Evolutionary conservation across 345 rosid genomes (phyloP).

Genomic region (Passiflora organensis): DNA sequence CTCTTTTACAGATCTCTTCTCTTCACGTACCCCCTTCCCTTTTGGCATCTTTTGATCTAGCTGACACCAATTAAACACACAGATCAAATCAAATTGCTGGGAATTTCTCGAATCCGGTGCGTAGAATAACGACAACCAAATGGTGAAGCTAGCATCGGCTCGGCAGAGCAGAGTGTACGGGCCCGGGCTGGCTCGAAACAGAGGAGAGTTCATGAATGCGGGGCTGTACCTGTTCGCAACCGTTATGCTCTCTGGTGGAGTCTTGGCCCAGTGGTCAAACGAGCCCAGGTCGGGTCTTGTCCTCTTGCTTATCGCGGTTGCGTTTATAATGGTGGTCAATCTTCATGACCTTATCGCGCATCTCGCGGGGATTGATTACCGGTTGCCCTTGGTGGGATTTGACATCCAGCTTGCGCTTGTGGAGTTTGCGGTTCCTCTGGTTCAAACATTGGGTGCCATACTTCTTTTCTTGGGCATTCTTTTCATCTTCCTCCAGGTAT

Average conservation of each 20-base stretch:
- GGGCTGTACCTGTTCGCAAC: slow-evolving; percentile 68
- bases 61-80: no score
- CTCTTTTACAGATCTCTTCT: no score
- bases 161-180: slow-evolving; percentile 71
- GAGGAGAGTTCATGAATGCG: slow-evolving; percentile 73
- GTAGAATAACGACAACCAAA: no score
- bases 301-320: slow-evolving; percentile 51
- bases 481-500: slow-evolving; percentile 61
- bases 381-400: slow-evolving; percentile 44
- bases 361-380: slow-evolving; percentile 66
- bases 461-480: slow-evolving; percentile 57
- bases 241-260: slow-evolving; percentile 50
- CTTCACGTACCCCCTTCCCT: no score
- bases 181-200: slow-evolving; percentile 39
- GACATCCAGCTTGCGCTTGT: slow-evolving; percentile 76
- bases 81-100: no score
- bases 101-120: no score
- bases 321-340: slow-evolving; percentile 44
- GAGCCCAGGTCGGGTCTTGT: slow-evolving; percentile 68
- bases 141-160: slow-evolving; percentile 90
- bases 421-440: slow-evolving; percentile 67
- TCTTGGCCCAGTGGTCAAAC: slow-evolving; percentile 51
- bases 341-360: slow-evolving; percentile 75
- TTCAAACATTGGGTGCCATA: slow-evolving; percentile 55
- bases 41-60: no score